Evolutionary conservation across 768 basidiomycete genomes (phyloP).

Genomic region (Serpula lacrymans): DNA sequence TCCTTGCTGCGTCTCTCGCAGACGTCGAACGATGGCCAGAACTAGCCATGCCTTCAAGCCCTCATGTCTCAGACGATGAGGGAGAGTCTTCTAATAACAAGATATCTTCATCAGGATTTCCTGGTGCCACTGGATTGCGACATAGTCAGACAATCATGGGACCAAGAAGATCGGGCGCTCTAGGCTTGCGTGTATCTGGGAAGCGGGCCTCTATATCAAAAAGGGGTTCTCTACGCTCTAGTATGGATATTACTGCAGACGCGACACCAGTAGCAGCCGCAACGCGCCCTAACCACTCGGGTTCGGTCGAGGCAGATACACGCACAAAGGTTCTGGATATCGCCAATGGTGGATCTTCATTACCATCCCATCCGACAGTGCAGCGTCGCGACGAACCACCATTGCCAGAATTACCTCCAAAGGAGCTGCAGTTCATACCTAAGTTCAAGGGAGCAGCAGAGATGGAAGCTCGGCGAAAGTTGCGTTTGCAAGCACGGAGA

Average conservation of each 20-base stretch:
- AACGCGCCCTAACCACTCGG: conserved; percentile 10
- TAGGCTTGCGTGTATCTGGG: conserved; percentile 76
- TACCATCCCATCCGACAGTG: conserved; percentile 2
- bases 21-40: conserved; percentile 86
- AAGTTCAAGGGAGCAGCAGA: conserved; percentile 83
- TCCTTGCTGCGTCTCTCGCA: conserved; percentile 73
- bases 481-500: conserved; percentile 63
- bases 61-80: conserved; percentile 72
- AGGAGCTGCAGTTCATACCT: conserved; percentile 63
- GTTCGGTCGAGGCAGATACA: conserved; percentile 10
- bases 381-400: conserved; percentile 12
- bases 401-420: conserved; percentile 38
- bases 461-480: conserved; percentile 71
- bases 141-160: conserved; percentile 91
- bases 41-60: conserved; percentile 65
- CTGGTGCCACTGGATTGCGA: conserved; percentile 58
- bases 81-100: conserved; percentile 36
- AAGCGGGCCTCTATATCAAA: conserved; percentile 54
- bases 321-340: conserved; percentile 8
- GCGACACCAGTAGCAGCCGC: conserved; percentile 6
- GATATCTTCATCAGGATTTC: conserved; percentile 32
- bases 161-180: conserved; percentile 56
- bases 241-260: conserved; percentile 5
- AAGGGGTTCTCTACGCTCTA: conserved; percentile 33
- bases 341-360: conserved; percentile 2